These are phyloP conservation scores for Fraxinus cuspidata DNA, from an alignment of 257 asterid genomes.

Conservation along the genomic window DNA sequence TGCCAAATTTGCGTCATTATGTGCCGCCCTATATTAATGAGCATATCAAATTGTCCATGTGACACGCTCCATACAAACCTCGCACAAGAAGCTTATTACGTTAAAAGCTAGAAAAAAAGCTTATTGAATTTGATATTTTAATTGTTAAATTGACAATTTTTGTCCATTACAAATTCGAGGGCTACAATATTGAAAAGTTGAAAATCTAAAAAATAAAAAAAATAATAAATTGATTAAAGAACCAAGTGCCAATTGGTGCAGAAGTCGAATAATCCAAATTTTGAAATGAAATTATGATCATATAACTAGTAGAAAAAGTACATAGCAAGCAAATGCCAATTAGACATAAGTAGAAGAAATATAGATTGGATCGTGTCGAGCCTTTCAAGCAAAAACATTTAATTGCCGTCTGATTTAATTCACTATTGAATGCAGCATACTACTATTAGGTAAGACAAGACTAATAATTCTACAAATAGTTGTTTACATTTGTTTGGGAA, in stretches of 20 bases:
- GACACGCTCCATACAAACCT: no score
- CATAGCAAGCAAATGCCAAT: not conserved
- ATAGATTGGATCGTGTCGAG: not conserved
- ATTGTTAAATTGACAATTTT: no score
- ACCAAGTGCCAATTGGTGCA: not conserved
- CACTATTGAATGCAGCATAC: not conserved
- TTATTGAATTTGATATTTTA: no score
- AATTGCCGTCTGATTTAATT: not conserved
- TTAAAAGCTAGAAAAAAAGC: no score
- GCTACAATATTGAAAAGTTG: not conserved
- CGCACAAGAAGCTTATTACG: no score
- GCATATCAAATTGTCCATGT: no score
- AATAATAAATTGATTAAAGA: not conserved
- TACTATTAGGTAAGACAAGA: not conserved
- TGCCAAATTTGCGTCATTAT: no score
- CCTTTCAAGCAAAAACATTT: not conserved
- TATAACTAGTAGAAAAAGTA: no score
- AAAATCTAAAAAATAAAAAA: no score
- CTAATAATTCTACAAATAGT: not conserved
- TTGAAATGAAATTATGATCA: no score
- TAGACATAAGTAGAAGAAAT: no score
- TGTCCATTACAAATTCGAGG: not conserved
- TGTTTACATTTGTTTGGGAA: not conserved
- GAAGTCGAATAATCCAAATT: not conserved
- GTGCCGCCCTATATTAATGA: no score